These are phyloP conservation scores for Macrophomina pseudophaseolina DNA, from an alignment of 2,329 filamentous ascomycete genomes.

Conservation along the genomic window DNA sequence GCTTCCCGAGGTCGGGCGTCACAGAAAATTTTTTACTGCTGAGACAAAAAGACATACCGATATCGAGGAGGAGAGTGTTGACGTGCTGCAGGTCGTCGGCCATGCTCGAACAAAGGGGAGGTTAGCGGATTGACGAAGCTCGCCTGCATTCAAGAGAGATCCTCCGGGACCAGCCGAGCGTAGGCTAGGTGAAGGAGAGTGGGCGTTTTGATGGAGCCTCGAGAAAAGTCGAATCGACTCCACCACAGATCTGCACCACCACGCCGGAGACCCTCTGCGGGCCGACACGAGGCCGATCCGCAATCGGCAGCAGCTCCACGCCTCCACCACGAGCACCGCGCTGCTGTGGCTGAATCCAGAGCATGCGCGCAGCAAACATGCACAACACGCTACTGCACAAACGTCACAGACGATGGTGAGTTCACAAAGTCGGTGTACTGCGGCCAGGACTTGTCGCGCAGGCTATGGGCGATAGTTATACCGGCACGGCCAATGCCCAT, in stretches of 20 bases:
- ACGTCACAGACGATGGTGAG: neutral
- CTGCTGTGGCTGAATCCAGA: constrained; percentile 10
- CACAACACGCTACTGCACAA: constrained; percentile 17
- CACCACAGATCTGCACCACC: constrained; percentile 20
- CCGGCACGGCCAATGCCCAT: constrained; percentile 2
- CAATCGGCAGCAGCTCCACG: constrained; percentile 10
- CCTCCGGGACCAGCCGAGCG: constrained; percentile 19
- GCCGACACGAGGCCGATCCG: constrained; percentile 26
- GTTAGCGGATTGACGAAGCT: neutral
- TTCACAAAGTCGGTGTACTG: constrained; percentile 23
- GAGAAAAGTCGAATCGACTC: constrained; percentile 23
- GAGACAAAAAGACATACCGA: constrained; percentile 54
- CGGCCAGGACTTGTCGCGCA: neutral
- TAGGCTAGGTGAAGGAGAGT: constrained; percentile 21
- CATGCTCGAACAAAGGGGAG: constrained; percentile 27
- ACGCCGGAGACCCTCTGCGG: constrained; percentile 24
- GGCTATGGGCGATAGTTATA: neutral
- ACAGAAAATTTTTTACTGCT: constrained; percentile 23
- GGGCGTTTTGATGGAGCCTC: constrained; percentile 18
- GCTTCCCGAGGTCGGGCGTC: constrained; percentile 19
- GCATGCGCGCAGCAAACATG: neutral
- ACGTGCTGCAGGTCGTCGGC: constrained; percentile 35
- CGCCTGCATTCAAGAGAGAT: constrained; percentile 13
- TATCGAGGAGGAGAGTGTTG: constrained; percentile 59
- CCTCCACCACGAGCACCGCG: constrained; percentile 13